Conservation (phyloP, 2,329 filamentous ascomycete genomes). For the Didymella arachidicola region DNA sequence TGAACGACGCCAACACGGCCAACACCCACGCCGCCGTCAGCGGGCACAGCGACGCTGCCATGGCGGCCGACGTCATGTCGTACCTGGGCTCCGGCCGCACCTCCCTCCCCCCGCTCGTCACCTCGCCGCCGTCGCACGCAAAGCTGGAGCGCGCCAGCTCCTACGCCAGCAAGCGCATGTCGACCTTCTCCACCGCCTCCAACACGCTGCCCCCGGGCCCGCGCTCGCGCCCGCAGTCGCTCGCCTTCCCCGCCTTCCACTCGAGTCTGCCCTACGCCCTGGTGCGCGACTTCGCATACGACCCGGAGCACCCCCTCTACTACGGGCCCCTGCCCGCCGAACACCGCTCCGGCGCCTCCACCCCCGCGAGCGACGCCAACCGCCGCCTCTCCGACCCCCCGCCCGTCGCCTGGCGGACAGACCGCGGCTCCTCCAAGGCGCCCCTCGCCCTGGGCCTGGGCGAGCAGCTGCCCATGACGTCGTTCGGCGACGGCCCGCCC, state of each 20-base stretch:
- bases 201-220: constrained; percentile 52
- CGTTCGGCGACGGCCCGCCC: constrained; percentile 81
- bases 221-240: constrained; percentile 80
- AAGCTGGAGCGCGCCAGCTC: constrained; percentile 70
- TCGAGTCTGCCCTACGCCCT: constrained; percentile 87
- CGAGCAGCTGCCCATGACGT: constrained; percentile 79
- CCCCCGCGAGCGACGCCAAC: constrained; percentile 77
- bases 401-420: constrained; percentile 74
- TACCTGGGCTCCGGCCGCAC: constrained; percentile 50
- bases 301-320: constrained; percentile 81
- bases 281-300: constrained; percentile 96
- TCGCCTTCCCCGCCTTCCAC: constrained; percentile 81
- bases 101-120: constrained; percentile 59
- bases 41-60: constrained; percentile 26
- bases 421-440: constrained; percentile 55
- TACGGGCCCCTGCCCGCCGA: constrained; percentile 84
- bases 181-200: constrained; percentile 80
- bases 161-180: constrained; percentile 80
- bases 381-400: constrained; percentile 82
- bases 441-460: constrained; percentile 44
- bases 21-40: constrained; percentile 9
- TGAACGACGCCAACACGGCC: constrained; percentile 37
- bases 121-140: constrained; percentile 58
- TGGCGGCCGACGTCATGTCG: constrained; percentile 51
- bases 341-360: constrained; percentile 80